These are phyloP conservation scores for Selaginella moellendorffii DNA, from an alignment of 75 land plant species.

Conservation along the genomic window DNA sequence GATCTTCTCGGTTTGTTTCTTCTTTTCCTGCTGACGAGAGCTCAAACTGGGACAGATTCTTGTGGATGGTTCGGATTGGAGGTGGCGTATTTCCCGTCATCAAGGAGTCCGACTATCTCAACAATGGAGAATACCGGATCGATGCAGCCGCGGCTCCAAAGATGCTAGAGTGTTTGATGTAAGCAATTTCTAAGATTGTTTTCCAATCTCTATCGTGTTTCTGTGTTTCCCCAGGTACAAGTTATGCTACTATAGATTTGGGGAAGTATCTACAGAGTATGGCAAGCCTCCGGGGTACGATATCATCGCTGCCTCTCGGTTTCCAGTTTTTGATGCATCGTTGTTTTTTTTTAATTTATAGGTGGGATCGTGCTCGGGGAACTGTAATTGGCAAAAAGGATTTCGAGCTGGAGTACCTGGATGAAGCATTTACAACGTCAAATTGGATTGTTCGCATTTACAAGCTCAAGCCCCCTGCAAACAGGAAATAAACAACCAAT, in stretches of 20 bases:
- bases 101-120: constrained; percentile 96
- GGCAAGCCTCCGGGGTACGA: constrained; percentile 87
- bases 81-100: constrained; percentile 98
- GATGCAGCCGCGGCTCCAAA: constrained; percentile 99
- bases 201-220: too few relatives aligned
- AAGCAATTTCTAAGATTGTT: too few relatives aligned
- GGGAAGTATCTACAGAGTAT: constrained; percentile 80
- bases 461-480: constrained; percentile 88
- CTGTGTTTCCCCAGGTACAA: constrained; percentile 77
- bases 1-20: too few relatives aligned
- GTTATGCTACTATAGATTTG: constrained; percentile 92
- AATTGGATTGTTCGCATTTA: constrained; percentile 97
- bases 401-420: constrained; percentile 70
- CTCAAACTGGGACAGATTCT: constrained; percentile 66
- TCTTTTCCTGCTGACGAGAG: too few relatives aligned
- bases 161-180: constrained; percentile 97
- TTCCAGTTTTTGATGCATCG: neutral
- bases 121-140: constrained; percentile 94
- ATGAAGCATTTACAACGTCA: constrained; percentile 94
- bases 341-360: constrained; percentile 12
- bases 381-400: constrained; percentile 96
- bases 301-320: neutral
- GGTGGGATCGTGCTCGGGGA: constrained; percentile 96
- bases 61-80: constrained; percentile 99
- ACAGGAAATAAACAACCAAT: constrained; percentile 79